Conservation (phyloP, 257 asterid genomes). For the Pogostemon cablin region DNA sequence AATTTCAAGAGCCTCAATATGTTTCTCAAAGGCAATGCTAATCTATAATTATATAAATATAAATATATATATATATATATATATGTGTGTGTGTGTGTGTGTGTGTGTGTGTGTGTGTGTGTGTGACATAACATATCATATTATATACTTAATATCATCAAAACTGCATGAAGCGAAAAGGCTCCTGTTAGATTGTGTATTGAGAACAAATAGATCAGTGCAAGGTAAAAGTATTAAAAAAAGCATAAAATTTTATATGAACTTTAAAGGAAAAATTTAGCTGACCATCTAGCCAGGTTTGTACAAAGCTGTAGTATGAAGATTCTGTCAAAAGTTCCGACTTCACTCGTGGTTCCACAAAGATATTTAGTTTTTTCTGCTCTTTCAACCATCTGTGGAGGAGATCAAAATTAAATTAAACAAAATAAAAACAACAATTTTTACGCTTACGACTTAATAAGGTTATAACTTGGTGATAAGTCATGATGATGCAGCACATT, state of each 20-base stretch:
- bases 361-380: conserved; percentile 62
- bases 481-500: conserved; percentile 17
- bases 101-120: no score
- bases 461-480: conserved; percentile 15
- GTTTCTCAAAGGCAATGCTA: conserved; percentile 11
- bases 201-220: not conserved
- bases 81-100: no score
- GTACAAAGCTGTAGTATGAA: conserved; percentile 64
- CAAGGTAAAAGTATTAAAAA: not conserved
- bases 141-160: not conserved
- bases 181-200: conserved; percentile 2
- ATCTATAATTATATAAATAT: not conserved
- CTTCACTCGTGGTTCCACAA: conserved; percentile 85
- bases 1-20: not conserved
- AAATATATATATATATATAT: no score
- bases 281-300: conserved; percentile 83
- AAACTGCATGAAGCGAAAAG: conserved; percentile 4
- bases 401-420: conserved; percentile 15
- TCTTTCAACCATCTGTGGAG: conserved; percentile 81
- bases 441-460: conserved; percentile 4
- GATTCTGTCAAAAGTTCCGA: conserved; percentile 79
- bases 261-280: conserved; percentile 16
- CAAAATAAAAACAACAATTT: not conserved
- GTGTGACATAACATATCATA: conserved; percentile 14
- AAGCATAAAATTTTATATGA: conserved; percentile 1